Percentiles rank a stretch among this genome's conserved stretches.
These are phyloP conservation scores for Crithidia expoeki DNA, from an alignment of 208 protist species.

Conservation along the genomic window DNA sequence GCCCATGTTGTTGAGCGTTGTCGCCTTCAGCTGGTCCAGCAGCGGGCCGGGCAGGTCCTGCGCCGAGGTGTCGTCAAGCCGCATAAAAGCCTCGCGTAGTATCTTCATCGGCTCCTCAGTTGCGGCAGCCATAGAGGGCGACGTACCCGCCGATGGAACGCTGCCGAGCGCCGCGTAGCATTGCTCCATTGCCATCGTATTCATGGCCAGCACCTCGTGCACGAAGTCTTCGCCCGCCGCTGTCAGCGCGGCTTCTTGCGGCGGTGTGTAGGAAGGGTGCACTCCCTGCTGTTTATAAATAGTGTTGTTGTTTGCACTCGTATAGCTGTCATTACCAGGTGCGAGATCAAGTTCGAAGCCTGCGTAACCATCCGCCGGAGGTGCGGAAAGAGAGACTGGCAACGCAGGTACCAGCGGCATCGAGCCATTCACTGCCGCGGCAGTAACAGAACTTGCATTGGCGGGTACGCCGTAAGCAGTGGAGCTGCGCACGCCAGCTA, in stretches of 20 bases:
- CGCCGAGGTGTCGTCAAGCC: slow-evolving; percentile 36
- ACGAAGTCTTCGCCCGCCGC: slow-evolving; percentile 58
- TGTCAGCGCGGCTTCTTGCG: slow-evolving; percentile 21
- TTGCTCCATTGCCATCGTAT: slow-evolving; percentile 83
- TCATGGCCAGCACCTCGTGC: slow-evolving; percentile 80
- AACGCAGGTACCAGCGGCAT: background rate
- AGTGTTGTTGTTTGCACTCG: background rate
- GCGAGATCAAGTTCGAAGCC: background rate
- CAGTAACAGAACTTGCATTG: background rate
- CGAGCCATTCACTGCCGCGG: background rate
- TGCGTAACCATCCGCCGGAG: background rate
- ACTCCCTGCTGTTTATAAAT: background rate
- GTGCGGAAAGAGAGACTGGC: background rate
- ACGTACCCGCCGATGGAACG: no score
- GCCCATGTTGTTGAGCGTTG: slow-evolving; percentile 89
- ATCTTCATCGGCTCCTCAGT: slow-evolving; percentile 60
- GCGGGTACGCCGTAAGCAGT: slow-evolving; percentile 17
- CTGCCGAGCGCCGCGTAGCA: slow-evolving; percentile 44
- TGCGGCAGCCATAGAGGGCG: slow-evolving; percentile 1
- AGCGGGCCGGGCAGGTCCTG: slow-evolving; percentile 35
- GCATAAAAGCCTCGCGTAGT: slow-evolving; percentile 64
- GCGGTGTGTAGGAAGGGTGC: background rate
- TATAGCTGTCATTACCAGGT: background rate
- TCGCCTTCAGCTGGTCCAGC: slow-evolving; percentile 76
- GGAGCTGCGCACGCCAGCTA: slow-evolving; percentile 24